These are phyloP conservation scores for Turnera subulata DNA, from an alignment of 345 rosid genomes.

Conservation along the genomic window DNA sequence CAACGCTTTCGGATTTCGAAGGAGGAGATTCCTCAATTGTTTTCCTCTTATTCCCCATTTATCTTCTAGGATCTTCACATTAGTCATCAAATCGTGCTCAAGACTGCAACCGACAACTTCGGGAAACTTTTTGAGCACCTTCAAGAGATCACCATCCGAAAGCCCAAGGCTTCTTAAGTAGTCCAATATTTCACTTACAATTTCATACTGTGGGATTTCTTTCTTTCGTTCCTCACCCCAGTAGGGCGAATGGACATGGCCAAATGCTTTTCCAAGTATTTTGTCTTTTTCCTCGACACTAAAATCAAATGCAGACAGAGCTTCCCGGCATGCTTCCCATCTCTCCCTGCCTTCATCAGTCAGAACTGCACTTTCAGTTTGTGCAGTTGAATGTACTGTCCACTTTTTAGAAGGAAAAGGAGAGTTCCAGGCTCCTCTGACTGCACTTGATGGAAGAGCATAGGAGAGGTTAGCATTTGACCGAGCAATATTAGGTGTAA, in stretches of 20 bases:
- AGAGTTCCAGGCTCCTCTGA: slow-evolving; percentile 16
- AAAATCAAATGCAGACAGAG: slow-evolving; percentile 56
- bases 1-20: slow-evolving; percentile 82
- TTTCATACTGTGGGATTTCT: slow-evolving; percentile 58
- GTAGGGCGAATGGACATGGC: slow-evolving; percentile 73
- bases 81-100: slow-evolving; percentile 64
- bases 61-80: slow-evolving; percentile 60
- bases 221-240: slow-evolving; percentile 79
- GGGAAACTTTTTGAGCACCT: slow-evolving; percentile 82
- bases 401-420: slow-evolving; percentile 36
- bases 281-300: slow-evolving; percentile 67
- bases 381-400: slow-evolving; percentile 37
- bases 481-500: slow-evolving; percentile 19
- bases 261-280: slow-evolving; percentile 87
- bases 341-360: slow-evolving; percentile 49
- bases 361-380: slow-evolving; percentile 26
- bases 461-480: slow-evolving; percentile 21
- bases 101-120: slow-evolving; percentile 81
- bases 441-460: slow-evolving; percentile 18
- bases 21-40: slow-evolving; percentile 56
- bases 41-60: slow-evolving; percentile 86
- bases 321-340: slow-evolving; percentile 82
- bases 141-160: slow-evolving; percentile 54
- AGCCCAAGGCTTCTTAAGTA: slow-evolving; percentile 62
- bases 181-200: slow-evolving; percentile 46